Conservation (phyloP, 345 rosid genomes). For the Syzygium aqueum region DNA sequence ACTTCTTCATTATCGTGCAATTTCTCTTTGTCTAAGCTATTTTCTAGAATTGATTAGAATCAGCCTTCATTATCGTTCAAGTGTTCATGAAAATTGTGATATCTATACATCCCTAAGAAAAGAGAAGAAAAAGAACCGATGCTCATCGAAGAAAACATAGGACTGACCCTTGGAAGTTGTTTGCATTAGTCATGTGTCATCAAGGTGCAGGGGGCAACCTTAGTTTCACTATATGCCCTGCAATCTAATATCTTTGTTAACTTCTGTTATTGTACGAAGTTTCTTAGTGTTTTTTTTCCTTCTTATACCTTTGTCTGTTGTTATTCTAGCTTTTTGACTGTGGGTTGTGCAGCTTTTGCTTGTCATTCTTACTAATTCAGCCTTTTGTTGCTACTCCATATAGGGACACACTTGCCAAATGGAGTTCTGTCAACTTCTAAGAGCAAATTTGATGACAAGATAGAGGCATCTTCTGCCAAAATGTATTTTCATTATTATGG, state of each 20-base stretch:
- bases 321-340: neutral
- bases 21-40: neutral
- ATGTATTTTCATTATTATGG: slow-evolving; percentile 99
- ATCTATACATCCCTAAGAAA: neutral
- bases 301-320: neutral
- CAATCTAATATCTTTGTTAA: neutral
- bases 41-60: neutral
- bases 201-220: neutral
- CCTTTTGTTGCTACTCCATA: slow-evolving; percentile 1
- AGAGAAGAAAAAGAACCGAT: neutral
- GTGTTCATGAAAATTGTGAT: neutral
- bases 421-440: slow-evolving; percentile 37
- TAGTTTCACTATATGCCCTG: neutral
- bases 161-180: neutral
- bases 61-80: neutral
- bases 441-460: slow-evolving; percentile 87
- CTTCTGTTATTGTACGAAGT: neutral
- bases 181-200: neutral
- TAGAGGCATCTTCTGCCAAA: slow-evolving; percentile 89
- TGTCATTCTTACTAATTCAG: neutral
- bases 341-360: neutral
- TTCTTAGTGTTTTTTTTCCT: neutral
- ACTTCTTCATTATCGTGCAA: neutral
- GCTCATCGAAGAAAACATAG: neutral
- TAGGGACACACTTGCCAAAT: slow-evolving; percentile 42